These are phyloP conservation scores for Ceratocystiopsis sp. DNA, from an alignment of 2,329 filamentous ascomycete species.

Conservation along the genomic window DNA sequence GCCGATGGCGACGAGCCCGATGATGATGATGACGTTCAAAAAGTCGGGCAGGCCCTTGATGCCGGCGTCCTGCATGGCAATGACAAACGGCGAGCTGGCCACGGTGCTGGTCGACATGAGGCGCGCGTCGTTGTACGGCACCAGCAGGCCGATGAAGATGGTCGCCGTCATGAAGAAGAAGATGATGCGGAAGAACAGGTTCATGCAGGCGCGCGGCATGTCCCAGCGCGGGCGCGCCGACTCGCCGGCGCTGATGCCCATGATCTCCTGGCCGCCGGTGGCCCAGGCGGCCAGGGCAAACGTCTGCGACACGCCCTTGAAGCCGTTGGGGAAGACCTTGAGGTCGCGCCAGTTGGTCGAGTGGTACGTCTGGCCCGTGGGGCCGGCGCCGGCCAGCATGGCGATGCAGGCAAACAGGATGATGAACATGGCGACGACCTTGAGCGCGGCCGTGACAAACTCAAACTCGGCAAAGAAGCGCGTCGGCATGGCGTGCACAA, in stretches of 20 bases:
- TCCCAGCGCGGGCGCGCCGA: slow-evolving; percentile 63
- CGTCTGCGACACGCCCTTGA: slow-evolving; percentile 63
- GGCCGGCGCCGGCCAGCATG: slow-evolving; percentile 67
- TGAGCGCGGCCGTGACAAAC: slow-evolving; percentile 73
- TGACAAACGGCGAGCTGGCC: slow-evolving; percentile 81
- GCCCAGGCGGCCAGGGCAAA: slow-evolving; percentile 64
- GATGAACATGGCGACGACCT: slow-evolving; percentile 69
- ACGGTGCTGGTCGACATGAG: slow-evolving; percentile 41
- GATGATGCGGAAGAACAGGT: slow-evolving; percentile 87
- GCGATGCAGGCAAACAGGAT: slow-evolving; percentile 82
- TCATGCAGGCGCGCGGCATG: slow-evolving; percentile 73
- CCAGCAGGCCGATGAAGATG: slow-evolving; percentile 63
- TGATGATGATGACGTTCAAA: slow-evolving; percentile 90
- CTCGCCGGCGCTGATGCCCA: slow-evolving; percentile 62
- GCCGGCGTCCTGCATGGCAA: slow-evolving; percentile 72
- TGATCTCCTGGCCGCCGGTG: slow-evolving; percentile 59
- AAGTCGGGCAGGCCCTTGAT: slow-evolving; percentile 68
- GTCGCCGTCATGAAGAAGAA: slow-evolving; percentile 81
- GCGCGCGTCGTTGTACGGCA: slow-evolving; percentile 50
- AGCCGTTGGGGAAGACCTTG: slow-evolving; percentile 67
- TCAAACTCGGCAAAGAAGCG: slow-evolving; percentile 86
- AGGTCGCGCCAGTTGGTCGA: slow-evolving; percentile 60
- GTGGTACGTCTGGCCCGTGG: slow-evolving; percentile 60
- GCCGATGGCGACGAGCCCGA: slow-evolving; percentile 77
- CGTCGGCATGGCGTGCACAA: slow-evolving; percentile 71